Conservation (phyloP, 768 basidiomycete species). For the Kwoniella europaea region DNA sequence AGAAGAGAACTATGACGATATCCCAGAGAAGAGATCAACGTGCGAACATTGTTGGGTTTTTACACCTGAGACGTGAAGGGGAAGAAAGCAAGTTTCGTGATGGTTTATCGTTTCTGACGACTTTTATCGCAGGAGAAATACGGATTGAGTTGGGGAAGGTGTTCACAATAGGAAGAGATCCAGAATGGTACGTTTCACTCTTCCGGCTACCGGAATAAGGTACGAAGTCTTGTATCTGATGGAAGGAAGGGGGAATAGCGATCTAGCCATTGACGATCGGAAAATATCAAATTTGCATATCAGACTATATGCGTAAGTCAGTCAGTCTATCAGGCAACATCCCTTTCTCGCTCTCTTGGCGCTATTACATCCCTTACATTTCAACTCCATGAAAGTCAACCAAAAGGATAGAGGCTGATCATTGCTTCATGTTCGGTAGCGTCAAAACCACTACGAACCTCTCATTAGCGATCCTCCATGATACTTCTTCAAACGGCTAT, state of each 20-base stretch:
- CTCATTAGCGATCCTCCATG: constrained; percentile 32
- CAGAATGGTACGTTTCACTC: constrained; percentile 15
- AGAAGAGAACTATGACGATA: background rate
- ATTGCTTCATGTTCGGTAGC: background rate
- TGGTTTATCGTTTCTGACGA: background rate
- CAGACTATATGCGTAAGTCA: constrained; percentile 16
- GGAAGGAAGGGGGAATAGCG: constrained; percentile 7
- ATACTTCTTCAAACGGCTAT: constrained; percentile 37
- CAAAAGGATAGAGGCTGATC: background rate
- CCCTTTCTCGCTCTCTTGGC: background rate
- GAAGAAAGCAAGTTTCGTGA: background rate
- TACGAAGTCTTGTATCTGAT: too few species aligned
- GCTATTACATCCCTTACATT: background rate
- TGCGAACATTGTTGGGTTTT: background rate
- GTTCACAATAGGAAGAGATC: constrained; percentile 27
- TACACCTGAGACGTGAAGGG: background rate
- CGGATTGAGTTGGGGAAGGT: constrained; percentile 22
- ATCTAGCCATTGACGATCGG: constrained; percentile 20
- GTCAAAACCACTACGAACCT: constrained; percentile 26
- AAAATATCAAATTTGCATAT: constrained; percentile 33
- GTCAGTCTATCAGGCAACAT: too few species aligned
- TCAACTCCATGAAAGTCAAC: too few species aligned
- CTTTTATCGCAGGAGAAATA: background rate
- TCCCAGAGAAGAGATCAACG: background rate
- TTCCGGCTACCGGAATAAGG: background rate